Percentiles rank a stretch among this genome's conserved stretches.
These are phyloP conservation scores for Scheffersomyces ergatensis DNA, from an alignment of 805 yeast genomes.

Conservation along the genomic window DNA sequence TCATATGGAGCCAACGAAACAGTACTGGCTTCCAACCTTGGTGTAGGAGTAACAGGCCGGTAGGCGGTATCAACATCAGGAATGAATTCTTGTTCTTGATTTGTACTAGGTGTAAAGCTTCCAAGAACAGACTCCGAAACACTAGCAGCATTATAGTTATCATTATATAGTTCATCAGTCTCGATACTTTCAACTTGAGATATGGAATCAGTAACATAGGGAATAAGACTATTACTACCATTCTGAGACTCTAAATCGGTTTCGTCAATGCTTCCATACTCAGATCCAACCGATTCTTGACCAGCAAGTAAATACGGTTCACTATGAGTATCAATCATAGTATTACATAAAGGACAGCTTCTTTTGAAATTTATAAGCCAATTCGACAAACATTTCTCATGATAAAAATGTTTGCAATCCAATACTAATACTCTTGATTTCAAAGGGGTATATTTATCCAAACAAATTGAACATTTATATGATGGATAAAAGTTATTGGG, in stretches of 20 bases:
- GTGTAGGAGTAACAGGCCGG: not conserved
- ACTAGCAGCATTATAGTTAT: not conserved
- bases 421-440: slow-evolving; percentile 48
- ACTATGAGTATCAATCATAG: slow-evolving; percentile 11
- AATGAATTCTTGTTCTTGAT: no score
- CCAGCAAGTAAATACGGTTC: slow-evolving; percentile 14
- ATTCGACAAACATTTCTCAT: slow-evolving; percentile 53
- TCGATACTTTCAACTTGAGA: not conserved
- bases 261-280: slow-evolving; percentile 21
- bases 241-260: slow-evolving; percentile 11
- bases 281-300: slow-evolving; percentile 7
- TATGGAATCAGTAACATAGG: not conserved
- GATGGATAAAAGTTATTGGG: slow-evolving; percentile 39
- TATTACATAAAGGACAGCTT: slow-evolving; percentile 59
- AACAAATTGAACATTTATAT: slow-evolving; percentile 59
- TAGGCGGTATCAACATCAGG: not conserved
- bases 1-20: not conserved
- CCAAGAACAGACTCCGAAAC: slow-evolving; percentile 3
- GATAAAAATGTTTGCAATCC: slow-evolving; percentile 63
- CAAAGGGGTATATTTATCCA: slow-evolving; percentile 50
- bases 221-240: not conserved
- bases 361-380: slow-evolving; percentile 57
- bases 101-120: not conserved
- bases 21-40: not conserved
- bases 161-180: not conserved